Conservation (phyloP, 345 rosid species). For the Lagerstroemia speciosa region DNA sequence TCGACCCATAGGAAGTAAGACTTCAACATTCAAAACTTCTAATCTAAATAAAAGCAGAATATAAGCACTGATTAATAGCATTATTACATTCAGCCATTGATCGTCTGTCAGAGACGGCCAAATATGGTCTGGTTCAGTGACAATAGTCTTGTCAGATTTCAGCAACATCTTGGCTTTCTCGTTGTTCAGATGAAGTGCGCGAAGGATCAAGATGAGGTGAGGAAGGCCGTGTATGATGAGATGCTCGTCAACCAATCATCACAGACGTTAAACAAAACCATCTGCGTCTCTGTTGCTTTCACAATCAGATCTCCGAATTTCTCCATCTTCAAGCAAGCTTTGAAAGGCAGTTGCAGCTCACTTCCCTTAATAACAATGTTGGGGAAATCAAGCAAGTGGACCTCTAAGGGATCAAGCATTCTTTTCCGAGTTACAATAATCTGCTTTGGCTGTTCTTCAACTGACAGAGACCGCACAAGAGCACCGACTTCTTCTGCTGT, state of each 20-base stretch:
- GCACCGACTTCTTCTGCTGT: slow-evolving; percentile 99
- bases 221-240: slow-evolving; percentile 97
- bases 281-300: slow-evolving; percentile 96
- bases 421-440: slow-evolving; percentile 95
- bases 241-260: slow-evolving; percentile 98
- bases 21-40: not conserved
- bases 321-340: slow-evolving; percentile 98
- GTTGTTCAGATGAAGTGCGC: slow-evolving; percentile 96
- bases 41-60: not conserved
- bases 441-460: slow-evolving; percentile 97
- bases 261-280: slow-evolving; percentile 90
- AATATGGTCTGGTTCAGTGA: slow-evolving; percentile 94
- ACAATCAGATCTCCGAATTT: slow-evolving; percentile 87
- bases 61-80: not conserved
- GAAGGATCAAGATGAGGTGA: slow-evolving; percentile 89
- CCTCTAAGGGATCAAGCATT: slow-evolving; percentile 97
- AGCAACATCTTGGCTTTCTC: slow-evolving; percentile 98
- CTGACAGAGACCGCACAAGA: slow-evolving; percentile 94
- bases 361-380: slow-evolving; percentile 98
- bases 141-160: slow-evolving; percentile 85
- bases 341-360: slow-evolving; percentile 96
- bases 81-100: slow-evolving; percentile 89
- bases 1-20: slow-evolving; percentile 45
- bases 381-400: slow-evolving; percentile 94
- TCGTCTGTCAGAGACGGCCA: slow-evolving; percentile 98